Evolutionary conservation across 2,329 filamentous ascomycete genomes (phyloP), one percentile per base, ranked within the genome.

Genomic region (Neopestalotiopsis rosae): DNA sequence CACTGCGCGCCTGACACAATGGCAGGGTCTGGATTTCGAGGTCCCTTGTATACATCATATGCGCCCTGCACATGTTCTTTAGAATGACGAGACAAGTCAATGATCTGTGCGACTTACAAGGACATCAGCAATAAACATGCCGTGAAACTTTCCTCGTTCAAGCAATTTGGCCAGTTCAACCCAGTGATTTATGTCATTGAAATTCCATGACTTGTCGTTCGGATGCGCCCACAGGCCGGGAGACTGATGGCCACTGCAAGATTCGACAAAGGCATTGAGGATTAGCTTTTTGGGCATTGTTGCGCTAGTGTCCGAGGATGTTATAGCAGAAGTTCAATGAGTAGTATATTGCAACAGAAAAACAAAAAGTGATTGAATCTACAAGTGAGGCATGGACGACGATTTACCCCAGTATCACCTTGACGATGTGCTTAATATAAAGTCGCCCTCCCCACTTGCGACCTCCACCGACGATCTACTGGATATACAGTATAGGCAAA

Each of bases 41-140:
- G 67, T 61, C 64, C 49, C 61, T 56, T 69, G 42, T 68, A 68
- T 6, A 68, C 67, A 20, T 68, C 67, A 58, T 68, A 68, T 59
- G 67, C 67, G 9, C 67, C 67, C 67, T 90, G 0, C 84, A 84
- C 0, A 88, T 89, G 73, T 91, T 89, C 0, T 86, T 89, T 75
- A 90, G 72, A 17, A 10, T 32, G 13, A 10, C 5, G 3, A 12
- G 20, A 10, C 10, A 6, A 40, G 14, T 10, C n/a, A 4, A 34
- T 20, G 17, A 20, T 56, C 34, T 7, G 59, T 0, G 12, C 10
- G 10, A 0, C 86, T 87, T 0, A 87, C 88, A 65, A 90, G 90
- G 0, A 89, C 90, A 72, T 92, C 90, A 0, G 90, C 90, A 6
- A 92, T 82, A 75, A 91, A 91, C 12, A 92, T 78, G 0, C 89